Base-by-base conservation (phyloP, 768 basidiomycete species). In the Boletus edulis region DNA sequence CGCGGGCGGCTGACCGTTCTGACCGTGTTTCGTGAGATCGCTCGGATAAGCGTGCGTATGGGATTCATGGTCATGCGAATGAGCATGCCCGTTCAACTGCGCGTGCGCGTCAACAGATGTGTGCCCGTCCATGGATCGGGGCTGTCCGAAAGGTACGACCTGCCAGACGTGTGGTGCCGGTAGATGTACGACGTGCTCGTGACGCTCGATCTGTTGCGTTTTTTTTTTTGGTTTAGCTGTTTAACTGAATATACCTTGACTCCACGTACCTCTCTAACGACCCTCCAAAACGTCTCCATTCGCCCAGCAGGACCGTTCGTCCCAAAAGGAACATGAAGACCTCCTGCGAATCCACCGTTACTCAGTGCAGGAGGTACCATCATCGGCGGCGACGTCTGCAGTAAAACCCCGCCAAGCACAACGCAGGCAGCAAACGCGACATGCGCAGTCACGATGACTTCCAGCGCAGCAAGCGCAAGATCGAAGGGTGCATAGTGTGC, bases 81-180 rank as follows among this genome's bases (percentile, higher is more conserved):
- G 45, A 32, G 18, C 39, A 43, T 62, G 49, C 2, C 61, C 63
- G 18, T 61, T 61, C 5, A 57, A 49, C 14, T 44, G 27, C 5
- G 27, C 34, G 29, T 52, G 52, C 4, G 29, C 13, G 27, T 55
- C 54, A 15, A 20, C 14, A 6, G 24, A 22, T 10, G 42, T 13
- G n/a, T 41, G 24, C 10, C 48, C 40, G 22, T 57, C 40, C 41
- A 57, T 14, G 7, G 56, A 58, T 14, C 56, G 53, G 17, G 64
- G 59, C 53, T 72, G 69, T 15, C 68, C 70, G 0, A 58, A 64
- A 0, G 86, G 83, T 1, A 83, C 79, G 41, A 95, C 81, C 64
- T 94, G 91, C 91, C 91, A 95, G 51, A 95, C 84, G 58, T 93
- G 91, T 1, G 91, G 92, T 12, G 89, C 85, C 1, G 89, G 86